These are phyloP conservation scores for Podaxis sp. DNA, from an alignment of 768 basidiomycete species.

Conservation along the genomic window DNA sequence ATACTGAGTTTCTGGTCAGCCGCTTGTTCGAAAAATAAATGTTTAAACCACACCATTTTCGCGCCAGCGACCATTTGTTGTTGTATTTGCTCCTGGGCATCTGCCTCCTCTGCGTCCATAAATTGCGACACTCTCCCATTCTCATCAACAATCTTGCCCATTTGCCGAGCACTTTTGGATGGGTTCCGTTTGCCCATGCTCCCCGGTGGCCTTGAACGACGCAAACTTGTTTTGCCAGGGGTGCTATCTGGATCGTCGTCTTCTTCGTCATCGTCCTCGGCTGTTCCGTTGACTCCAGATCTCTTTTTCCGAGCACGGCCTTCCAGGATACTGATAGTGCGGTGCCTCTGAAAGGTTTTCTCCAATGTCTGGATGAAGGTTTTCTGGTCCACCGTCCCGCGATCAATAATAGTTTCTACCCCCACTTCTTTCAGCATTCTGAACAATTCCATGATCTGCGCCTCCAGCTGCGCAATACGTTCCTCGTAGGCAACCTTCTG, in stretches of 20 bases:
- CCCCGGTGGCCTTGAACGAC: slow-evolving; percentile 26
- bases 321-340: slow-evolving; percentile 84
- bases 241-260: slow-evolving; percentile 53
- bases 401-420: slow-evolving; percentile 70
- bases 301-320: slow-evolving; percentile 39
- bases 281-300: slow-evolving; percentile 17
- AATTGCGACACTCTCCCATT: slow-evolving; percentile 73
- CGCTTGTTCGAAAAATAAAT: slow-evolving; percentile 3
- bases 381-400: slow-evolving; percentile 72
- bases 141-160: slow-evolving; percentile 32
- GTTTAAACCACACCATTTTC: slow-evolving; percentile 48
- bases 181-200: slow-evolving; percentile 25
- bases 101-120: slow-evolving; percentile 83
- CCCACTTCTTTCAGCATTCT: slow-evolving; percentile 88
- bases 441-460: slow-evolving; percentile 91
- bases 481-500: slow-evolving; percentile 83
- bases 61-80: slow-evolving; percentile 76
- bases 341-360: slow-evolving; percentile 75
- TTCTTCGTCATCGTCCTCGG: slow-evolving; percentile 30
- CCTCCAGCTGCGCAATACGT: slow-evolving; percentile 81
- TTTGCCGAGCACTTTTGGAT: slow-evolving; percentile 25
- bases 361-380: slow-evolving; percentile 76
- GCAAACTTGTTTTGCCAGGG: slow-evolving; percentile 48
- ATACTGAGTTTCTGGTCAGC: slow-evolving; percentile 39
- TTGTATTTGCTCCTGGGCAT: slow-evolving; percentile 84